Evolutionary conservation across 2,329 filamentous ascomycete genomes (phyloP).

Genomic region (Aschersonia sp.): DNA sequence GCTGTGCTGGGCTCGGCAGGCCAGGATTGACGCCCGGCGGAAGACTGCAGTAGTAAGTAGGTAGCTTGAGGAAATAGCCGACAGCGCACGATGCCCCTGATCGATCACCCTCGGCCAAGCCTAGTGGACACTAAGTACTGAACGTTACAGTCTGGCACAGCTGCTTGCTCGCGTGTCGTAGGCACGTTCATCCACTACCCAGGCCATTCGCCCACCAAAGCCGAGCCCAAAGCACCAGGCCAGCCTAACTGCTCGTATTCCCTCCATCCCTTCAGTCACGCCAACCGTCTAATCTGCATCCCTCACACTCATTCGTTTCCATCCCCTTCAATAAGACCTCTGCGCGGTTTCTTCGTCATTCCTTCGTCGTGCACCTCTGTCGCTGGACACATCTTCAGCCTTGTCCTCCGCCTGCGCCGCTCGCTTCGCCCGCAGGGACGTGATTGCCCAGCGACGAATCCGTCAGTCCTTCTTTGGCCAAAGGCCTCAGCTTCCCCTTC

Average conservation of each 20-base stretch:
- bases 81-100: no score
- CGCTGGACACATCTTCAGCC: neutral
- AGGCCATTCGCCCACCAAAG: no score
- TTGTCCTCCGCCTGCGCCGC: constrained; percentile 1
- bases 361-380: neutral
- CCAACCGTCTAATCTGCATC: neutral
- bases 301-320: neutral
- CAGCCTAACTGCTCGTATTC: neutral
- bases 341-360: neutral
- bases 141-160: no score
- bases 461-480: neutral
- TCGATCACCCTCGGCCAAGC: no score
- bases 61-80: no score
- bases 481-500: neutral
- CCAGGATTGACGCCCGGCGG: no score
- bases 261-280: neutral
- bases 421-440: constrained; percentile 3
- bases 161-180: no score
- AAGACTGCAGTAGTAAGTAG: no score
- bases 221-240: no score
- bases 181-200: no score
- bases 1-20: no score
- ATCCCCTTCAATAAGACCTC: neutral
- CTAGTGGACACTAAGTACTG: no score
- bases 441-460: neutral